These are phyloP conservation scores for Protoeuglena noctilucae DNA, from an alignment of 139 green algal species.

Conservation along the genomic window DNA sequence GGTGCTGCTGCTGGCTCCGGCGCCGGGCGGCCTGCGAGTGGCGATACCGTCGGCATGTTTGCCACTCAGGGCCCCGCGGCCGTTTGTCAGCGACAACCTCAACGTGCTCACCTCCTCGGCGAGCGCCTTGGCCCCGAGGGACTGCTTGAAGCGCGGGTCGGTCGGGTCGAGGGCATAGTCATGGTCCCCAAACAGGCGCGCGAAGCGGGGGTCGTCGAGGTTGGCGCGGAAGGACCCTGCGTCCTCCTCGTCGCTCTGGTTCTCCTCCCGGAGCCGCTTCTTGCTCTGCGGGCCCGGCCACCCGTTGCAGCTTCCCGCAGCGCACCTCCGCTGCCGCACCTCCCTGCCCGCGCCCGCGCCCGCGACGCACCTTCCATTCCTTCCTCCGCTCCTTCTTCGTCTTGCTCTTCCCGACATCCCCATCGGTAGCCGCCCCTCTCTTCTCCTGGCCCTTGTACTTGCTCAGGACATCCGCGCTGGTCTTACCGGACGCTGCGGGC, in stretches of 20 bases:
- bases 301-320: conserved; percentile 27
- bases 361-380: conserved; percentile 1
- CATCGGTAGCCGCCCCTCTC: conserved; percentile 3
- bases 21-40: too few relatives aligned
- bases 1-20: too few relatives aligned
- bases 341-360: not conserved
- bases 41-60: too few relatives aligned
- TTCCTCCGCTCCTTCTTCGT: conserved; percentile 11
- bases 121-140: conserved; percentile 11
- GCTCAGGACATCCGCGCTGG: not conserved
- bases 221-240: conserved; percentile 20
- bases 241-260: conserved; percentile 25
- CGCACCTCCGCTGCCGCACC: not conserved
- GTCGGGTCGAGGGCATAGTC: conserved; percentile 81
- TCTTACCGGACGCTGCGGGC: conserved; percentile 7
- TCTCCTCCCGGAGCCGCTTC: conserved; percentile 14
- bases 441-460: not conserved
- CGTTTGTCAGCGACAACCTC: too few relatives aligned
- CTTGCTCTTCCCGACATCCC: not conserved
- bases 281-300: conserved; percentile 19
- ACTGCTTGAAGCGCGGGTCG: conserved; percentile 52
- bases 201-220: conserved; percentile 62
- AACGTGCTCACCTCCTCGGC: conserved; percentile 7
- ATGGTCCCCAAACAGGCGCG: conserved; percentile 34
- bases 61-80: too few relatives aligned